These are phyloP conservation scores for Taxillus chinensis DNA, from an alignment of 164 flowering plant genomes.

Conservation along the genomic window DNA sequence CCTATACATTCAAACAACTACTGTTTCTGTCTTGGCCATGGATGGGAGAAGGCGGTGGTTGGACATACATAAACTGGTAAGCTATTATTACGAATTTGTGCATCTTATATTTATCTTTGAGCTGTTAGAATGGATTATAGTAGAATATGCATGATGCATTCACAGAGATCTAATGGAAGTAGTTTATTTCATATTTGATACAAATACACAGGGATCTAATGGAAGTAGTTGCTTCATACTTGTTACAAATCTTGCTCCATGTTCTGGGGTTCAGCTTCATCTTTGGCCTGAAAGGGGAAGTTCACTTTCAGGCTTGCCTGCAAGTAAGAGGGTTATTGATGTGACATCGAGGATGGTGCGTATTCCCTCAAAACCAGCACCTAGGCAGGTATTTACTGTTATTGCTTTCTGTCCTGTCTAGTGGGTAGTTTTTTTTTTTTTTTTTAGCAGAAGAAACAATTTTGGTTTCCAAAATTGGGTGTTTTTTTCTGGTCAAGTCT, in stretches of 20 bases:
- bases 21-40: slow-evolving; percentile 88
- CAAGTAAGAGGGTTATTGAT: slow-evolving; percentile 47
- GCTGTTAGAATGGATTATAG: too few species aligned
- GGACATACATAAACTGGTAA: slow-evolving; percentile 83
- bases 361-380: slow-evolving; percentile 92
- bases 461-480: neutral
- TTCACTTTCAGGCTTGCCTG: slow-evolving; percentile 26
- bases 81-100: slow-evolving; percentile 8
- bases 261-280: slow-evolving; percentile 91
- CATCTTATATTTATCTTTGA: too few species aligned
- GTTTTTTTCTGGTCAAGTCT: neutral
- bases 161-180: neutral
- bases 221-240: slow-evolving; percentile 74
- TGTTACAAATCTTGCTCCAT: slow-evolving; percentile 91
- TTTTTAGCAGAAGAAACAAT: too few species aligned
- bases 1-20: slow-evolving; percentile 58
- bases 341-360: slow-evolving; percentile 84
- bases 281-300: slow-evolving; percentile 87
- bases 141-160: neutral
- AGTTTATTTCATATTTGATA: slow-evolving; percentile 7
- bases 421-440: too few species aligned
- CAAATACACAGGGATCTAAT: slow-evolving; percentile 44
- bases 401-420: neutral
- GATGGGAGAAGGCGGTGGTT: slow-evolving; percentile 98
- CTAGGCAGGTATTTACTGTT: slow-evolving; percentile 68